Conservation (phyloP, 352 stramenopile genomes). For the Globisporangium abappressorium region DNA sequence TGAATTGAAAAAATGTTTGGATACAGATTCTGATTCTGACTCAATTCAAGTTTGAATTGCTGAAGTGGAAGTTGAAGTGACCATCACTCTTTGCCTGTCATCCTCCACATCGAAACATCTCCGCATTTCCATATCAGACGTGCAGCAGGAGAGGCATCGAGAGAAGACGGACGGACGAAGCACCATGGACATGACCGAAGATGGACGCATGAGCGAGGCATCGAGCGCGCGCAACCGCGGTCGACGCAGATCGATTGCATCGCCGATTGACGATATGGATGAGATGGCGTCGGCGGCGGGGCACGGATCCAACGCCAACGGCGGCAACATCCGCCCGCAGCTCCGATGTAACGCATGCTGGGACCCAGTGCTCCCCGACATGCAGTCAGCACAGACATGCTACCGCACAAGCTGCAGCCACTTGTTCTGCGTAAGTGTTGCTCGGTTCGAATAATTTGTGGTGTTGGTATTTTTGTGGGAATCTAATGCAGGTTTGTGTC, state of each 20-base stretch:
- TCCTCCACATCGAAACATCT: not conserved
- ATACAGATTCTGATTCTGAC: not conserved
- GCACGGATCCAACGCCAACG: conserved; percentile 16
- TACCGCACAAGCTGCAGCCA: conserved; percentile 77
- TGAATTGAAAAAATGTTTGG: not conserved
- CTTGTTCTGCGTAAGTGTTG: conserved; percentile 58
- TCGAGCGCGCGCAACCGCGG: conserved; percentile 55
- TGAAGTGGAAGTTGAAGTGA: conserved; percentile 43
- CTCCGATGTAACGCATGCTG: conserved; percentile 77
- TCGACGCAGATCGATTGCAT: conserved; percentile 23
- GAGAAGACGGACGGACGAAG: not conserved
- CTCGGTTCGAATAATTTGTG: not conserved
- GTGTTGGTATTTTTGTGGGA: not conserved
- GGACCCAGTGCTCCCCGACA: conserved; percentile 59
- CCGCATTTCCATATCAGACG: conserved; percentile 20
- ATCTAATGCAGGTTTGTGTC: not conserved
- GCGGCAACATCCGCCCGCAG: conserved; percentile 41
- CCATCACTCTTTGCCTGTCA: conserved; percentile 30
- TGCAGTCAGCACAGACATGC: conserved; percentile 70
- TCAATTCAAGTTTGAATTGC: conserved; percentile 29
- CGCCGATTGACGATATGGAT: conserved; percentile 52
- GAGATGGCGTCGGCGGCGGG: conserved; percentile 19
- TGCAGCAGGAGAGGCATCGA: not conserved
- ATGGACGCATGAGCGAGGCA: conserved; percentile 70
- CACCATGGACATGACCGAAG: conserved; percentile 41